These are phyloP conservation scores for Kuraishia floccosa DNA, from an alignment of 805 yeast genomes.

Conservation along the genomic window DNA sequence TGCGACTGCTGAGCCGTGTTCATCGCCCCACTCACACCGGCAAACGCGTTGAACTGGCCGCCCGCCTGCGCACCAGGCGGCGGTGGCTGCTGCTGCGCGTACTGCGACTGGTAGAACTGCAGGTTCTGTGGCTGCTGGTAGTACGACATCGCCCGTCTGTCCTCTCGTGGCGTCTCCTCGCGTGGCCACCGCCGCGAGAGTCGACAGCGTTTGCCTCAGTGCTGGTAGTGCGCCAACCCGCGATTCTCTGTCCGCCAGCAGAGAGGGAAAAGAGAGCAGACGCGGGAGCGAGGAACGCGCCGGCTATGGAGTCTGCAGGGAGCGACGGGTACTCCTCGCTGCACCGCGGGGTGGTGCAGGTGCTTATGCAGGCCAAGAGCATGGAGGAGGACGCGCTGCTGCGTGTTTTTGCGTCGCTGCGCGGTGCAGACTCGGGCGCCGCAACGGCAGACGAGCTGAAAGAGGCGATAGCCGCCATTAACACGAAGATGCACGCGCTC, in stretches of 20 bases:
- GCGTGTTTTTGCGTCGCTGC: not conserved
- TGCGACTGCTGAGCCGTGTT: not conserved
- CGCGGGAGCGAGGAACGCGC: no score
- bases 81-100: not conserved
- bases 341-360: slow-evolving; percentile 4
- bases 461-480: slow-evolving; percentile 10
- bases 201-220: no score
- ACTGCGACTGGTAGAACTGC: slow-evolving; percentile 5
- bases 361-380: slow-evolving; percentile 2
- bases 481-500: slow-evolving; percentile 17
- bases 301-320: no score
- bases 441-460: slow-evolving; percentile 3
- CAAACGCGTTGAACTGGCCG: slow-evolving; percentile 1
- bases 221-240: no score
- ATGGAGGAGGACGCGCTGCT: not conserved
- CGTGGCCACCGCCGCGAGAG: no score
- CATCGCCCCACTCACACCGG: slow-evolving; percentile 11
- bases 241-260: no score
- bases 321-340: no score
- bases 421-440: not conserved
- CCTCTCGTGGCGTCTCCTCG: no score
- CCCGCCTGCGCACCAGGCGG: no score
- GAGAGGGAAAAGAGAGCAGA: no score
- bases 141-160: slow-evolving; percentile 16
- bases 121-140: slow-evolving; percentile 14